Conservation (phyloP, 129 eudicot species). For the Artemisia tridentata region DNA sequence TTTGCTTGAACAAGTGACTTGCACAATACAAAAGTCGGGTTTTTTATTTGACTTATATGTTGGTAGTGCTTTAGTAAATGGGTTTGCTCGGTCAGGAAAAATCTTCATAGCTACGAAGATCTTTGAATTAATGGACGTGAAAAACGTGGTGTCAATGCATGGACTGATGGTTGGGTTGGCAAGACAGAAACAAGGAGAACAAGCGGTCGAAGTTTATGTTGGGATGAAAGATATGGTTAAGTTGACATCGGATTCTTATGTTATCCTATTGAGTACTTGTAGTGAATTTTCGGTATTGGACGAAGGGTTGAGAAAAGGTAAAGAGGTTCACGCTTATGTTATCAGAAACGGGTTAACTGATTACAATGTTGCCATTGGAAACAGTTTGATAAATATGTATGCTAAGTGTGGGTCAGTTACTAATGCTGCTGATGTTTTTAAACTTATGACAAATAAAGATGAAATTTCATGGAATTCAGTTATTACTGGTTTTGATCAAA, state of each 20-base stretch:
- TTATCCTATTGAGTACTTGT: conserved; percentile 68
- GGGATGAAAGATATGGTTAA: conserved; percentile 51
- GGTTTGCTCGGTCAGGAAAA: conserved; percentile 54
- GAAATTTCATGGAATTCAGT: conserved; percentile 79
- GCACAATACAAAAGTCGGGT: conserved; percentile 60
- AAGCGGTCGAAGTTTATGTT: conserved; percentile 60
- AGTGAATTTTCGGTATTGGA: conserved; percentile 48
- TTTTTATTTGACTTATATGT: conserved; percentile 66
- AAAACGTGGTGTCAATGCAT: conserved; percentile 70
- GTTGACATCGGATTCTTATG: conserved; percentile 62
- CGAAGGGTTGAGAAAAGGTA: conserved; percentile 65
- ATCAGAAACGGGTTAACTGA: conserved; percentile 49
- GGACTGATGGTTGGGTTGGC: conserved; percentile 91
- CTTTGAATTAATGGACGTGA: conserved; percentile 60
- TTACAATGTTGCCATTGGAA: conserved; percentile 58
- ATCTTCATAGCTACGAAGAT: conserved; percentile 51
- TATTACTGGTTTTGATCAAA: conserved; percentile 82
- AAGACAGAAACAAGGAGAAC: conserved; percentile 68
- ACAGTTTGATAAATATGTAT: conserved; percentile 81
- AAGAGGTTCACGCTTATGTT: conserved; percentile 70
- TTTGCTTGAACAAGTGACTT: conserved; percentile 64
- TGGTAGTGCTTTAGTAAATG: conserved; percentile 87
- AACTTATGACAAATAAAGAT: conserved; percentile 57
- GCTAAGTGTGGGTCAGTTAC: conserved; percentile 72
- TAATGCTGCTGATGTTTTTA: conserved; percentile 50